These are phyloP conservation scores for Aspergillus egyptiacus DNA, from an alignment of 495 filamentous ascomycete species.

Conservation along the genomic window DNA sequence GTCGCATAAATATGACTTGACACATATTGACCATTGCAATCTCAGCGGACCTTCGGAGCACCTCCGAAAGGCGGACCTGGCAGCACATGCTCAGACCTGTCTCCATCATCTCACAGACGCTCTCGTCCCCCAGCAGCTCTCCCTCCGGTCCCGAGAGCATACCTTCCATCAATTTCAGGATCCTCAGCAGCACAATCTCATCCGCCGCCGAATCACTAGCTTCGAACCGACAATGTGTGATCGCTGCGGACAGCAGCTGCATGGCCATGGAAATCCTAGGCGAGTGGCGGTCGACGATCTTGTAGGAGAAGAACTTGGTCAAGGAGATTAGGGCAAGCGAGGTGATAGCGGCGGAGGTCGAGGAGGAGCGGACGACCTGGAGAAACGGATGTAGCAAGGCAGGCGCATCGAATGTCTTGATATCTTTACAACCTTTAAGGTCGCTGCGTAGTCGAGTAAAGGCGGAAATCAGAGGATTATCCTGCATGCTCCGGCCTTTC, in stretches of 20 bases:
- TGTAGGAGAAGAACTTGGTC: constrained; percentile 95
- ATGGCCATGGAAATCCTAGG: constrained; percentile 84
- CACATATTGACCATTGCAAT: constrained; percentile 99
- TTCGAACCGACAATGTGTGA: constrained; percentile 97
- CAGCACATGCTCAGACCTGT: constrained; percentile 96
- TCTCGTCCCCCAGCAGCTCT: constrained; percentile 87
- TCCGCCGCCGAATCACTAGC: constrained; percentile 90
- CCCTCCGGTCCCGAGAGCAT: constrained; percentile 93
- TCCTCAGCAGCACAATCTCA: constrained; percentile 88
- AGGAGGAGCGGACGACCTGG: constrained; percentile 93
- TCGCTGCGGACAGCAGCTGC: constrained; percentile 89
- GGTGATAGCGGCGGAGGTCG: constrained; percentile 92
- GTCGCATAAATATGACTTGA: constrained; percentile 88
- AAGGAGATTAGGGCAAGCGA: constrained; percentile 92
- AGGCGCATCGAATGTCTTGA: constrained; percentile 81
- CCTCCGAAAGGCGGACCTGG: constrained; percentile 82
- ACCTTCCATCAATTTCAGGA: constrained; percentile 95
- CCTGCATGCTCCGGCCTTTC: constrained; percentile 97
- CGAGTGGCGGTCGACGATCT: constrained; percentile 74
- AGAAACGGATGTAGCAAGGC: constrained; percentile 91
- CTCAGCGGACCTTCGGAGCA: constrained; percentile 85
- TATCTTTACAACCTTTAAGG: constrained; percentile 89
- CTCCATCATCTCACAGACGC: constrained; percentile 99
- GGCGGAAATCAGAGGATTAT: constrained; percentile 93
- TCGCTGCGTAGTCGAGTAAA: constrained; percentile 87